phyloP scores from a whole-genome alignment of 2,329 filamentous ascomycete species.

The Fusarium keratoplasticum region DNA sequence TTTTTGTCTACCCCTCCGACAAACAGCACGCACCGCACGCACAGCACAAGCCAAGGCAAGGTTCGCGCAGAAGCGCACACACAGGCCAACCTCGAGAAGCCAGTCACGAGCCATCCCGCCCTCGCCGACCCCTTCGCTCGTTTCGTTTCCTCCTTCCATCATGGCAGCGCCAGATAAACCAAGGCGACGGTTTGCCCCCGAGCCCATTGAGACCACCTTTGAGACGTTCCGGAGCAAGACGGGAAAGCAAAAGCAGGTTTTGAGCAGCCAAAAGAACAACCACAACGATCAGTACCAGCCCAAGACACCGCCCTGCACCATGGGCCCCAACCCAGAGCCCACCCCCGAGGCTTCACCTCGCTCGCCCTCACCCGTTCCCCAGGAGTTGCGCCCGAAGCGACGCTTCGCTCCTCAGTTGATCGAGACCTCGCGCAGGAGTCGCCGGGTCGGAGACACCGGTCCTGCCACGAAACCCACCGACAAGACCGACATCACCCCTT shows the following conservation, averaged over 20 bases:
- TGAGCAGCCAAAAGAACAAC: background rate
- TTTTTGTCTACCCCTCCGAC: constrained; percentile 41
- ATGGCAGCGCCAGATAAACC: constrained; percentile 57
- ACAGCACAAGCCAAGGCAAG: constrained; percentile 11
- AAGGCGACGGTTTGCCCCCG: constrained; percentile 72
- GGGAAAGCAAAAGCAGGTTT: constrained; percentile 34
- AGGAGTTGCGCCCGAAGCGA: constrained; percentile 56
- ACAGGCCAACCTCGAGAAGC: constrained; percentile 31
- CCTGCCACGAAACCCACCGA: constrained; percentile 73
- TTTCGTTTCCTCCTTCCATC: constrained; percentile 45
- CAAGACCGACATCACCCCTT: constrained; percentile 78
- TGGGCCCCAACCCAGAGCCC: constrained; percentile 67
- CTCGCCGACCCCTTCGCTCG: constrained; percentile 45
- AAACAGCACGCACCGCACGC: constrained; percentile 4
- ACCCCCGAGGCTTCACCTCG: constrained; percentile 66
- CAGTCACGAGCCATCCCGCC: constrained; percentile 34
- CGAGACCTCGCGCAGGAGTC: constrained; percentile 80
- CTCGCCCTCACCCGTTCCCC: constrained; percentile 58
- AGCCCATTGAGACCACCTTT: constrained; percentile 79
- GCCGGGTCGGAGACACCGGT: constrained; percentile 72
- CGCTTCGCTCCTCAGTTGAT: constrained; percentile 83
- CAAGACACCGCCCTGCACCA: constrained; percentile 29
- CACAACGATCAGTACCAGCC: constrained; percentile 18
- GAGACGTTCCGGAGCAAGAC: constrained; percentile 64
- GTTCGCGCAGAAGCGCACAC: constrained; percentile 28